phyloP scores from a whole-genome alignment of 2,329 filamentous ascomycete species.

The Claviceps citrina region DNA sequence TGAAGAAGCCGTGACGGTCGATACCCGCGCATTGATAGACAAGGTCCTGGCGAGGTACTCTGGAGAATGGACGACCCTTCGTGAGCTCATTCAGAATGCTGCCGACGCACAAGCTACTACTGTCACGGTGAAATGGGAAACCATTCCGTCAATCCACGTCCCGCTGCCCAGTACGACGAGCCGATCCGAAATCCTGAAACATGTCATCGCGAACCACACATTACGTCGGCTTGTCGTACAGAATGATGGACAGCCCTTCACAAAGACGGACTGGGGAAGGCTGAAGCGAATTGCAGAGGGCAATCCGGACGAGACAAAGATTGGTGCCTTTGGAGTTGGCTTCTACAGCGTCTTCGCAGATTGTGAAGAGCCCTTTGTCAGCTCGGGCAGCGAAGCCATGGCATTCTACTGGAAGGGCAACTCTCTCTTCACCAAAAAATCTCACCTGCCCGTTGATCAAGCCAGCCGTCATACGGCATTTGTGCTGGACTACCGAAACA shows the following conservation, averaged over 20 bases:
- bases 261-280: conserved; percentile 78
- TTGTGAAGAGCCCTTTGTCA: conserved; percentile 94
- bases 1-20: conserved; percentile 94
- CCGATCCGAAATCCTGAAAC: conserved; percentile 60
- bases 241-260: conserved; percentile 82
- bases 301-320: conserved; percentile 97
- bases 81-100: conserved; percentile 96
- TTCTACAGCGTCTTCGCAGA: conserved; percentile 99
- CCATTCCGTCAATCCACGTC: conserved; percentile 63
- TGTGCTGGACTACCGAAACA: conserved; percentile 82
- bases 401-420: conserved; percentile 99
- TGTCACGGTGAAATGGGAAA: conserved; percentile 86
- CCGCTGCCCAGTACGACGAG: conserved; percentile 52
- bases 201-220: conserved; percentile 72
- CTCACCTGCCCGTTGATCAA: conserved; percentile 55
- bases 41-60: conserved; percentile 95
- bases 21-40: conserved; percentile 90
- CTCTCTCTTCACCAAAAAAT: conserved; percentile 78
- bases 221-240: conserved; percentile 75
- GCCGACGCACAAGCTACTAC: conserved; percentile 85
- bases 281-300: conserved; percentile 97
- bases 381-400: conserved; percentile 84
- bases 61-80: conserved; percentile 78
- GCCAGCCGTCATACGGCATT: conserved; percentile 68
- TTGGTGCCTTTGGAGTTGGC: conserved; percentile 92